These are phyloP conservation scores for Canna indica DNA, from an alignment of 176 grass and related monocot genomes.

Conservation along the genomic window DNA sequence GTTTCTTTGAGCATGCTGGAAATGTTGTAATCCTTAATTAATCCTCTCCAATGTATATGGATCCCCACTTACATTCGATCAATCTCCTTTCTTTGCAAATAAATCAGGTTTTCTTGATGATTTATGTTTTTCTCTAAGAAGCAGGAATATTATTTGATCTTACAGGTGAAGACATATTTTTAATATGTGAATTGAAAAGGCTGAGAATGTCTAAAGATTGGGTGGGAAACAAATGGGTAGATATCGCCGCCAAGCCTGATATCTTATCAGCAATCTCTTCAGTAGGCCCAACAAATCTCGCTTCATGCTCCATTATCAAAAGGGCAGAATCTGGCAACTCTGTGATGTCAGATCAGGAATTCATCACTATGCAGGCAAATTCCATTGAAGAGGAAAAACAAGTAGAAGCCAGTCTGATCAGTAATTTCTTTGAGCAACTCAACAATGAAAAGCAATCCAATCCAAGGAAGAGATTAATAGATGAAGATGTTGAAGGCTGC, in stretches of 20 bases:
- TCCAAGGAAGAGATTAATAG: not conserved
- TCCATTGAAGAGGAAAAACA: not conserved
- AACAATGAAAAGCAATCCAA: not conserved
- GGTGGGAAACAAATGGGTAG: constrained; percentile 56
- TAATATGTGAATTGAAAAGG: constrained; percentile 51
- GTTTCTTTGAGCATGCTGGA: not conserved
- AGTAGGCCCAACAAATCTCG: constrained; percentile 28
- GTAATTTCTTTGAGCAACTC: not conserved
- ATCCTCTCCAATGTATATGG: no score
- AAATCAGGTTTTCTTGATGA: not conserved
- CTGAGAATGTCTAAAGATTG: constrained; percentile 86
- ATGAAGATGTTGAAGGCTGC: not conserved
- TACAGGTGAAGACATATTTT: constrained; percentile 68
- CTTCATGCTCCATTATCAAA: constrained; percentile 17
- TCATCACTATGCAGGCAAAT: not conserved
- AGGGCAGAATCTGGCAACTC: constrained; percentile 29
- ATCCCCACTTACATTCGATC: not conserved
- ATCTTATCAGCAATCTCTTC: constrained; percentile 50
- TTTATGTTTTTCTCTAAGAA: not conserved
- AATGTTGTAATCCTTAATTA: no score
- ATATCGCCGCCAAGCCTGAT: constrained; percentile 49
- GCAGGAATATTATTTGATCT: constrained; percentile 12
- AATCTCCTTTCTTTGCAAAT: not conserved
- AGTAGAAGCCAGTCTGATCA: not conserved
- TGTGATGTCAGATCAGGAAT: constrained; percentile 23